Conservation (phyloP, 768 basidiomycete species). For the Pulveroboletus ravenelii region DNA sequence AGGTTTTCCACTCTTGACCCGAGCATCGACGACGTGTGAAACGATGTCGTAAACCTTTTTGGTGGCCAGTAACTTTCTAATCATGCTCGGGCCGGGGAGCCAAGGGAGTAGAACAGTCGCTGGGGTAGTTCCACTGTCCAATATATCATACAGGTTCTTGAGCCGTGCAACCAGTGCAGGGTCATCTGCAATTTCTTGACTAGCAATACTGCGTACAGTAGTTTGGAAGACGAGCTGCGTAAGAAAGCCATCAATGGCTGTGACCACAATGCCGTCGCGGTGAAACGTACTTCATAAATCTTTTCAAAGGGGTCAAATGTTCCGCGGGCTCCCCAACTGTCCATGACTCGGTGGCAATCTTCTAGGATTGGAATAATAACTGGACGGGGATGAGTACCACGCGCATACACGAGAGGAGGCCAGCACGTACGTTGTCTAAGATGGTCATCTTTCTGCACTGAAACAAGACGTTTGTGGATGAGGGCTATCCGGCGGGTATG, state of each 20-base stretch:
- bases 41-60: conserved; percentile 75
- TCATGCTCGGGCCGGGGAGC: conserved; percentile 70
- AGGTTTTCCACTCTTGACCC: conserved; percentile 52
- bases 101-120: conserved; percentile 70
- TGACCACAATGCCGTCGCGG: not conserved
- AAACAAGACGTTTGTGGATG: conserved; percentile 68
- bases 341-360: conserved; percentile 58
- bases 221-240: conserved; percentile 66
- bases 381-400: conserved; percentile 26
- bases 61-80: conserved; percentile 66
- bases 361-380: conserved; percentile 63
- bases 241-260: not conserved
- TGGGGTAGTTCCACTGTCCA: conserved; percentile 70
- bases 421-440: conserved; percentile 51
- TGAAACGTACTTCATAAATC: conserved; percentile 54
- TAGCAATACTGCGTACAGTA: conserved; percentile 63
- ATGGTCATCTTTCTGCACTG: conserved; percentile 57
- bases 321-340: conserved; percentile 61
- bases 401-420: not conserved
- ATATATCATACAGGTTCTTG: conserved; percentile 58
- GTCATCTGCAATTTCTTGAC: conserved; percentile 67
- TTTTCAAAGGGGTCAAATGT: conserved; percentile 68
- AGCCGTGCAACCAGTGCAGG: conserved; percentile 55
- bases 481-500: conserved; percentile 54
- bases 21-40: conserved; percentile 48